Conservation (phyloP, 495 filamentous ascomycete species). For the Aspergillus asperescens region DNA sequence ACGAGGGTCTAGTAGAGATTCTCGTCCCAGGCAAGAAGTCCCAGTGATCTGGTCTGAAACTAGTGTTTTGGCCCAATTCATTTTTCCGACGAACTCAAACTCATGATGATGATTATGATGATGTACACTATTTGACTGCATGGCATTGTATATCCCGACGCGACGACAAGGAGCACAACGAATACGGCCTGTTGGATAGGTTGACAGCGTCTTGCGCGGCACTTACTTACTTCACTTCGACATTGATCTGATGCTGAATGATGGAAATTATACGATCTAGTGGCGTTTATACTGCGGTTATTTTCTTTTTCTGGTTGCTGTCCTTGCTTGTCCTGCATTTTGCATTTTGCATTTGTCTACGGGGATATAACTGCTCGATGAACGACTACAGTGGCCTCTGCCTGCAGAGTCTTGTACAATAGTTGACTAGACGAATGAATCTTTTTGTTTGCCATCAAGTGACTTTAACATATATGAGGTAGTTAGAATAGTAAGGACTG, state of each 20-base stretch:
- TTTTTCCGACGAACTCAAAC: slow-evolving; percentile 8
- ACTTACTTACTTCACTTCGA: slow-evolving; percentile 2
- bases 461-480: too few species aligned
- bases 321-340: too few species aligned
- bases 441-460: not conserved
- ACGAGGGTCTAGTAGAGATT: slow-evolving; percentile 48
- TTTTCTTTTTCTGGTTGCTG: slow-evolving; percentile 1
- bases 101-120: slow-evolving; percentile 18
- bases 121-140: slow-evolving; percentile 18
- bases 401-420: slow-evolving; percentile 10
- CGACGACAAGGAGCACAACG: slow-evolving; percentile 13
- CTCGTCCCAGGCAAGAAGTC: slow-evolving; percentile 41
- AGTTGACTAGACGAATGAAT: slow-evolving; percentile 13
- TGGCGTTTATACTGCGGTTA: slow-evolving; percentile 12
- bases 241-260: slow-evolving; percentile 8
- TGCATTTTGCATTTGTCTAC: slow-evolving; percentile 13
- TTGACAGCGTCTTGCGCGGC: not conserved
- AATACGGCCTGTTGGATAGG: slow-evolving; percentile 14
- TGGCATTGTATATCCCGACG: slow-evolving; percentile 16
- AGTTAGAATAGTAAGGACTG: too few species aligned
- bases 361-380: slow-evolving; percentile 11
- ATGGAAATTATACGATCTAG: slow-evolving; percentile 10
- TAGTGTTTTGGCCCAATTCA: slow-evolving; percentile 1
- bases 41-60: slow-evolving; percentile 13
- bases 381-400: slow-evolving; percentile 4